A percentile compares a stretch with the other conserved stretches of the same genome.
Conservation (phyloP, 192 early-diverging fungal genomes). For the Gaertneriomyces sp. region DNA sequence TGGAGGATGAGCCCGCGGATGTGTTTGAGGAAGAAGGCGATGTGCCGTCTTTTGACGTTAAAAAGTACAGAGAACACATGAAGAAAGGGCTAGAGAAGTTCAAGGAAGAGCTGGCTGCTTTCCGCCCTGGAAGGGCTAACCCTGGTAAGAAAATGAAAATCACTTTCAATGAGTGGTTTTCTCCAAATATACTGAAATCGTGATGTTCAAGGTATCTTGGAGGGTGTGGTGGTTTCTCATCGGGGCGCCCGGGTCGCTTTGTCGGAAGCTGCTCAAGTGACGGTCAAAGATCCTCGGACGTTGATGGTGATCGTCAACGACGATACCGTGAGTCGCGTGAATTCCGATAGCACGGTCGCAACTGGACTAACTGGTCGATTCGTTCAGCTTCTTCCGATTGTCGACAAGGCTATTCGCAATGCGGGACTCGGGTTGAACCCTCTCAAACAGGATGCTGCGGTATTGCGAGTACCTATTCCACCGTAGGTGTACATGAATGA, state of each 20-base stretch:
- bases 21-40: conserved; percentile 17
- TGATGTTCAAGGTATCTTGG: conserved; percentile 56
- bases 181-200: background rate
- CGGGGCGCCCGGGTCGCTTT: conserved; percentile 54
- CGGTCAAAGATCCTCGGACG: conserved; percentile 79
- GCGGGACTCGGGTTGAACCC: conserved; percentile 80
- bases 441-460: conserved; percentile 59
- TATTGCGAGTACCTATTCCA: conserved; percentile 74
- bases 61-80: conserved; percentile 57
- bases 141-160: conserved; percentile 33
- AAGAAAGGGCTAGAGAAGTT: conserved; percentile 54
- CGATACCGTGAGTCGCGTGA: conserved; percentile 50
- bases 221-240: conserved; percentile 61
- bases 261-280: conserved; percentile 67
- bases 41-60: conserved; percentile 45
- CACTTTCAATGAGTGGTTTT: background rate
- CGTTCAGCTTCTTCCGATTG: conserved; percentile 42
- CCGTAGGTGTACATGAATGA: conserved; percentile 42
- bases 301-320: conserved; percentile 76
- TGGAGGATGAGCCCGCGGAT: background rate
- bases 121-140: conserved; percentile 69
- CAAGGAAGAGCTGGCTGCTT: conserved; percentile 59
- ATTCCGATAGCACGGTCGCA: background rate
- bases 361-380: background rate
- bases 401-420: conserved; percentile 74